phyloP scores from a whole-genome alignment of 805 yeast species.

The Myxozyma melibiosi region DNA sequence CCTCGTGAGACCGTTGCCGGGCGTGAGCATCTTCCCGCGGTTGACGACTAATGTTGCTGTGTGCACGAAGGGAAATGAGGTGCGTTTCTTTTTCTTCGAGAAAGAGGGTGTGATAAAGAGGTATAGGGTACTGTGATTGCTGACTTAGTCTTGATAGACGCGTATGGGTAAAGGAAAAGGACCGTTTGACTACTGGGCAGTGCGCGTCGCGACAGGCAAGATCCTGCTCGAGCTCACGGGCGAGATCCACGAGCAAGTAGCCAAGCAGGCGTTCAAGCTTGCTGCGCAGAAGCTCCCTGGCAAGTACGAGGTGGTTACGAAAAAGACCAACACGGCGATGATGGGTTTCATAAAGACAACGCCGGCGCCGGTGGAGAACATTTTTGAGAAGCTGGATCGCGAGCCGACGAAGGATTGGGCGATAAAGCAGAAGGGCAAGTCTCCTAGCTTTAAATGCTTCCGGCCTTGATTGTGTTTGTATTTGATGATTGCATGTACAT shows the following conservation, averaged over 20 bases:
- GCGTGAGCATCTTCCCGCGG: constrained; percentile 77
- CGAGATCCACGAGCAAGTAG: constrained; percentile 81
- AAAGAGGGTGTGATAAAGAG: background rate
- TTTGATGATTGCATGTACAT: background rate
- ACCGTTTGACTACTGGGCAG: constrained; percentile 95
- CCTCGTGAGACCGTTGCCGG: constrained; percentile 69
- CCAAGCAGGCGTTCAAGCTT: constrained; percentile 83
- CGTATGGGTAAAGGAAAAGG: constrained; percentile 99
- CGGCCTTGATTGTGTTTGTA: constrained; percentile 2
- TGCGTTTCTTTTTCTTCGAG: constrained; percentile 1
- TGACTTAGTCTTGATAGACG: constrained; percentile 45
- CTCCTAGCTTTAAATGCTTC: constrained; percentile 26
- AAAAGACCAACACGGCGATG: background rate
- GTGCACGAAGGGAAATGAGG: constrained; percentile 92
- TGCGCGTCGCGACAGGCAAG: constrained; percentile 93
- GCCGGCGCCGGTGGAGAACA: constrained; percentile 51
- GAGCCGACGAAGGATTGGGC: constrained; percentile 68
- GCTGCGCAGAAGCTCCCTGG: constrained; percentile 86
- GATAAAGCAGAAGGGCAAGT: constrained; percentile 53
- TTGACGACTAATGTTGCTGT: constrained; percentile 84
- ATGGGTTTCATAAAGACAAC: constrained; percentile 42
- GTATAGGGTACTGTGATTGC: background rate
- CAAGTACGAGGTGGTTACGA: constrained; percentile 14
- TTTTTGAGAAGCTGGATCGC: constrained; percentile 54
- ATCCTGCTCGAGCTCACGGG: constrained; percentile 81